Base-by-base conservation (phyloP, 495 filamentous ascomycete species). In the Neurospora discreta region DNA sequence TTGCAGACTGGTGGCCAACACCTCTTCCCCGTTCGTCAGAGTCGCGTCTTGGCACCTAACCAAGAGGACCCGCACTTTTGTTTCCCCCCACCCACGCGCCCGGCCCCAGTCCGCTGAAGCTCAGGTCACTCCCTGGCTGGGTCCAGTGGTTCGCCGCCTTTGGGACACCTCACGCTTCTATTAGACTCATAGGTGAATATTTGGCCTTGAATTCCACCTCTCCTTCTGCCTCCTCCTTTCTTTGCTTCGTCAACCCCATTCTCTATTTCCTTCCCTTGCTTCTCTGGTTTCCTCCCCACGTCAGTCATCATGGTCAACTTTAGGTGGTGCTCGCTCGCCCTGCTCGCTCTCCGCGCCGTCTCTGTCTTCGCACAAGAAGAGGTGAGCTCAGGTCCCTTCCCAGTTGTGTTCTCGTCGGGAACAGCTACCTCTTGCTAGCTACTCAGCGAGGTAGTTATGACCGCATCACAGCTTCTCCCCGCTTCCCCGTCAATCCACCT, bases 281-380 rank as follows among this genome's bases (percentile, higher is more conserved):
- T 76, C 68, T 65, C 73, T 6, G 75, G 75, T 70, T 58, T 71
- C 69, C 72, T 72, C 43, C 71, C 70, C 69, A 36, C 52, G 68
- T 72, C 73, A 70, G 72, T 78, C 86, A 86, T 80, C 77, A 94
- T 94, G 92, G 89, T 89, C 82, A 88, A 89, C 80, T 85, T 90
- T 79, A 88, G 88, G 82, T 88, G 91, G 79, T 87, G 91, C 77
- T 85, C 89, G 74, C 83, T 95, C 72, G 89, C 88, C 70, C 81
- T 93, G 68, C 83, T 93, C 77, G 89, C 90, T 65, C 86, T 93
- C 74, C 90, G 90, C 76, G 87, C 88, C 65, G 83, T 90, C 72
- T 84, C 86, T 73, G 88, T 88, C 74, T 87, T 87, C 72, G 87
- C 87, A 73, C 83, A 86, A 46, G 84, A 87, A 69, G 85, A 85